Evolutionary conservation across 139 green algal species (phyloP).

Genomic region (Picochlorum costavermella): DNA sequence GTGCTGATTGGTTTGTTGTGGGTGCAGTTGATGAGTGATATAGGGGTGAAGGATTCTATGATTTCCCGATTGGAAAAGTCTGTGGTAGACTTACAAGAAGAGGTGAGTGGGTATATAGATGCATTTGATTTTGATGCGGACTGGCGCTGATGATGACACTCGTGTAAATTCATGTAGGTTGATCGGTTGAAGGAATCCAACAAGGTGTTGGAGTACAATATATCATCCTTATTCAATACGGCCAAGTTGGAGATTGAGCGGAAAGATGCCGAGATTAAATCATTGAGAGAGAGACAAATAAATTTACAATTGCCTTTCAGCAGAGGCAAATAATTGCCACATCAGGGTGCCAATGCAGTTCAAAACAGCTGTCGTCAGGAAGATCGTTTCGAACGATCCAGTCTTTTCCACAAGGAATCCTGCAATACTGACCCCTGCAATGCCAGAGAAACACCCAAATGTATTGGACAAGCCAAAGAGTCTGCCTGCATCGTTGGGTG

Average conservation of each 20-base stretch:
- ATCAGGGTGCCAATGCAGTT: constrained; percentile 60
- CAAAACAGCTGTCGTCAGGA: constrained; percentile 63
- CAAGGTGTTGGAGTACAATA: constrained; percentile 46
- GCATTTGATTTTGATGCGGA: no score
- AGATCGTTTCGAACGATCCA: constrained; percentile 61
- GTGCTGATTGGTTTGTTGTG: no score
- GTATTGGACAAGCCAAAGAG: constrained; percentile 89
- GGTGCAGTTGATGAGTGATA: no score
- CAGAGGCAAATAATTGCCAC: constrained; percentile 52
- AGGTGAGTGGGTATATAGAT: no score
- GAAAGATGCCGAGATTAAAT: constrained; percentile 45
- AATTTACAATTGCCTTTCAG: constrained; percentile 46
- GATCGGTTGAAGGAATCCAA: constrained; percentile 25
- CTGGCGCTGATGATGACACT: not conserved
- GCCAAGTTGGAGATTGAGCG: constrained; percentile 60
- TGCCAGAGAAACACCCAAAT: constrained; percentile 69
- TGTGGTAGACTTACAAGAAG: no score
- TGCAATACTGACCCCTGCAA: constrained; percentile 53
- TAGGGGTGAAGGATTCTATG: no score
- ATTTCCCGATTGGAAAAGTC: no score
- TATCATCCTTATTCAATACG: constrained; percentile 61
- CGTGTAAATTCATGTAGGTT: constrained; percentile 24
- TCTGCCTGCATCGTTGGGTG: constrained; percentile 59
- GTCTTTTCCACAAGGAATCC: constrained; percentile 72
- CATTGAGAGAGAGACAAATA: constrained; percentile 24